Conservation (phyloP, 2,329 filamentous ascomycete genomes). For the Verticillium nubilum region DNA sequence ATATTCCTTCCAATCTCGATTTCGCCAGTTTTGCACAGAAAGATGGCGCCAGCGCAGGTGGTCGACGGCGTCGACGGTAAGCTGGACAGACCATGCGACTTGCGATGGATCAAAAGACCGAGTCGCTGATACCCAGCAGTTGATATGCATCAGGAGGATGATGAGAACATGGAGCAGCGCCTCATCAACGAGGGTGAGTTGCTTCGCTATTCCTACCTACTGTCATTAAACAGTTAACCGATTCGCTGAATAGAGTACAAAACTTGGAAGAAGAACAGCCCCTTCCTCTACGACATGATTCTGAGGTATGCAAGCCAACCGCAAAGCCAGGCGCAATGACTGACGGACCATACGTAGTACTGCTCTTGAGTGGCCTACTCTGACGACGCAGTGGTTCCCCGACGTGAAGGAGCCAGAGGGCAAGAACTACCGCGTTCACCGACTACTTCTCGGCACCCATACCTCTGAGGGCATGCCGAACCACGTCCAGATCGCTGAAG, state of each 20-base stretch:
- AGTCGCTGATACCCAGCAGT: constrained; percentile 21
- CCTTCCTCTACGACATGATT: constrained; percentile 97
- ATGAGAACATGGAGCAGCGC: constrained; percentile 71
- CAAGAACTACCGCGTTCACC: constrained; percentile 82
- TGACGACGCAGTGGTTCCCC: constrained; percentile 97
- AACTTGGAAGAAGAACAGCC: constrained; percentile 99
- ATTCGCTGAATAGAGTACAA: constrained; percentile 71
- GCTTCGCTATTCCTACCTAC: not conserved
- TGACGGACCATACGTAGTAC: constrained; percentile 47
- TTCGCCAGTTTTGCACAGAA: not conserved
- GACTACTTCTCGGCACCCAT: constrained; percentile 89
- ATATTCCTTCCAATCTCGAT: not conserved
- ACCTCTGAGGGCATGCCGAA: constrained; percentile 82
- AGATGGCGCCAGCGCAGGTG: constrained; percentile 42
- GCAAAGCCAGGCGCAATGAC: not conserved
- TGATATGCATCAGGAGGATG: constrained; percentile 58
- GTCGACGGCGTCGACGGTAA: constrained; percentile 46
- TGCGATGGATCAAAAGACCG: not conserved
- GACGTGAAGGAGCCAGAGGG: constrained; percentile 85
- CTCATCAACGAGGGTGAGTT: constrained; percentile 81
- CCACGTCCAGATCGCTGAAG: constrained; percentile 89
- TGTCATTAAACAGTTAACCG: not conserved
- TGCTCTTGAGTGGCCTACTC: constrained; percentile 92
- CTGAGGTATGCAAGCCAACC: constrained; percentile 52
- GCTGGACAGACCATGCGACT: not conserved